Conservation (phyloP, 495 filamentous ascomycete genomes). For the Lichenothelia convexa region DNA sequence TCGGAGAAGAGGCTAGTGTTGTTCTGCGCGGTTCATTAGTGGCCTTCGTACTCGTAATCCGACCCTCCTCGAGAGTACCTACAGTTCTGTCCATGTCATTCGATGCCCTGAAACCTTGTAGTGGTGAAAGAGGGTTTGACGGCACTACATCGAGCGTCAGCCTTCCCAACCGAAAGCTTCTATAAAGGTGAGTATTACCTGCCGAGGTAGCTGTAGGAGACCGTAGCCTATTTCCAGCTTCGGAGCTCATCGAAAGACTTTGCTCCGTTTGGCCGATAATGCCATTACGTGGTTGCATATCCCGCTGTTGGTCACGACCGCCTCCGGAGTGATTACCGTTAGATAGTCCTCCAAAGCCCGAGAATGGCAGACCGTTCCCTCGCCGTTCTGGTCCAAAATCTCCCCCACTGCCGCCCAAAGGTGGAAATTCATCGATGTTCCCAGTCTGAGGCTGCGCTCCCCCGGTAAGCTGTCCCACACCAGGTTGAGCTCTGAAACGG, state of each 20-base stretch:
- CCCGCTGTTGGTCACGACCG: not conserved
- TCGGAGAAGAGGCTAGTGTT: not conserved
- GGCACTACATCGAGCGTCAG: no score
- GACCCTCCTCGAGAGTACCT: not conserved
- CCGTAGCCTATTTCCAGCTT: no score
- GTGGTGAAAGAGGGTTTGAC: no score
- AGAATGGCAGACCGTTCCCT: not conserved
- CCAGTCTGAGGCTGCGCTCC: not conserved
- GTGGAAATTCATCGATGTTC: slow-evolving; percentile 1
- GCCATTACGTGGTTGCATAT: not conserved
- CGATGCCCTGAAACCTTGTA: no score
- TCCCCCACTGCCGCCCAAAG: not conserved
- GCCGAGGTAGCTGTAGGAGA: no score
- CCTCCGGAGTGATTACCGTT: not conserved
- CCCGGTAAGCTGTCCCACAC: not conserved
- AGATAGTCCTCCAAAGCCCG: not conserved
- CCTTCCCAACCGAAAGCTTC: no score
- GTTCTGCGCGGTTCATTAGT: not conserved
- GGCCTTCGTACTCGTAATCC: not conserved
- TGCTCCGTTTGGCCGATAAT: not conserved
- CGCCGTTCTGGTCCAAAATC: not conserved
- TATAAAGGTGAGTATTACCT: no score
- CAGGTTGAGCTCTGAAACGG: not conserved
- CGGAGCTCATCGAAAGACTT: no score
- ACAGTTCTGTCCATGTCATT: no score